Evolutionary conservation across 1,139 yeast species (phyloP), one percentile per base, ranked within the genome.

Genomic region (Eremothecium gossypii): DNA sequence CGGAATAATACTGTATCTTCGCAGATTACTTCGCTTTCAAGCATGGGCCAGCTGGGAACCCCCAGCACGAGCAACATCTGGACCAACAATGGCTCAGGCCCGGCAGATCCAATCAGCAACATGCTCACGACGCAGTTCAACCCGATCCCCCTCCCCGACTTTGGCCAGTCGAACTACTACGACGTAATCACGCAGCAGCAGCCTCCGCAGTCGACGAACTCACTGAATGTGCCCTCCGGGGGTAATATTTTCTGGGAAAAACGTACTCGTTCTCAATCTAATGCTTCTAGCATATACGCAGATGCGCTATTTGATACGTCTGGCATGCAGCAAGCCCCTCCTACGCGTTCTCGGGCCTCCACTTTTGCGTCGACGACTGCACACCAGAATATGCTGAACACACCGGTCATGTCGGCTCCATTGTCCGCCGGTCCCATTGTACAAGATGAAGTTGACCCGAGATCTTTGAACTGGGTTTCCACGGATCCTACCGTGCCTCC

Each of bases 401-500:
- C 17, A 30, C 11, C 12, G n/a, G 27, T 27, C 42, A 37, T 36
- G n/a, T 13, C 32, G 7, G 20, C 40, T 8, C 27, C 45, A 6
- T 29, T 49, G 27, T 44, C 67, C 50, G 43, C 75, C 73, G 2
- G 47, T 65, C 41, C 67, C 69, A 42, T 64, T 64, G 51, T 58
- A 11, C 52, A 52, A 27, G 87, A 82, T 55, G 79, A 79, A 46
- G 65, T 74, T 41, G 80, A 79, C 49, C 76, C 71, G 39, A 55
- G 64, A 36, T 55, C 65, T 8, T 58, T 73, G 17, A 68, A 69
- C 35, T 66, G 73, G 63, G 78, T 82, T 8, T 77, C 86, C 6
- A 76, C 80, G 41, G 83, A 79, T 54, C 73, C 83, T 2, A 70
- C 76, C 26, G 66, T 83, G 46, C 86, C 85, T 2, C 89, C 95